Conservation (phyloP, 768 basidiomycete genomes). For the Steccherinum ochraceum region DNA sequence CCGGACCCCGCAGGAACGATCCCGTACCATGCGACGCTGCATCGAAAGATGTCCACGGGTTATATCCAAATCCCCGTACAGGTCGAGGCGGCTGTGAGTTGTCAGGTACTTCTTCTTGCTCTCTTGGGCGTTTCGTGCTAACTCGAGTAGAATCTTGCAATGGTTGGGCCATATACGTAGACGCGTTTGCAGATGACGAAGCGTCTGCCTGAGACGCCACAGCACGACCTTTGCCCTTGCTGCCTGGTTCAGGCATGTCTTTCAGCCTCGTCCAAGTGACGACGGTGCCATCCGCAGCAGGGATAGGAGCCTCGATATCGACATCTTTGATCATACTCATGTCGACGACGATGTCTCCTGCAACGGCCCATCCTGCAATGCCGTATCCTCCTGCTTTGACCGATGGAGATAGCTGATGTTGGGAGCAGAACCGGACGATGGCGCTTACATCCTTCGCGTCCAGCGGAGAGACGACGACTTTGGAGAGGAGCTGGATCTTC, state of each 20-base stretch:
- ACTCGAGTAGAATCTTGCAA: neutral
- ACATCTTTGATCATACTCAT: constrained; percentile 61
- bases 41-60: constrained; percentile 32
- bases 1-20: constrained; percentile 39
- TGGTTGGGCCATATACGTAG: neutral
- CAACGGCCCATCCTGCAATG: constrained; percentile 84
- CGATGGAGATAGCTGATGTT: constrained; percentile 64
- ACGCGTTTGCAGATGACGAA: neutral
- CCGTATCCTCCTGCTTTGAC: constrained; percentile 91
- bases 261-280: constrained; percentile 54
- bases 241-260: constrained; percentile 43
- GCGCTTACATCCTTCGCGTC: constrained; percentile 80
- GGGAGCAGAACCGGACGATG: constrained; percentile 70
- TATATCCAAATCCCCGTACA: constrained; percentile 4
- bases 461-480: constrained; percentile 53
- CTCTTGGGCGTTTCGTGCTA: neutral
- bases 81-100: neutral
- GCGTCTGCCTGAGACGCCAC: constrained; percentile 2
- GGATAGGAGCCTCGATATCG: constrained; percentile 53
- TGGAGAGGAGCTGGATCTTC: constrained; percentile 15
- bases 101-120: neutral
- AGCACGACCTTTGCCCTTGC: constrained; percentile 47
- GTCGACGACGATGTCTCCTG: constrained; percentile 83
- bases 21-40: constrained; percentile 49
- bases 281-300: constrained; percentile 10